phyloP scores from a whole-genome alignment of 1,139 yeast genomes.

The Blastobotrys persicus region DNA sequence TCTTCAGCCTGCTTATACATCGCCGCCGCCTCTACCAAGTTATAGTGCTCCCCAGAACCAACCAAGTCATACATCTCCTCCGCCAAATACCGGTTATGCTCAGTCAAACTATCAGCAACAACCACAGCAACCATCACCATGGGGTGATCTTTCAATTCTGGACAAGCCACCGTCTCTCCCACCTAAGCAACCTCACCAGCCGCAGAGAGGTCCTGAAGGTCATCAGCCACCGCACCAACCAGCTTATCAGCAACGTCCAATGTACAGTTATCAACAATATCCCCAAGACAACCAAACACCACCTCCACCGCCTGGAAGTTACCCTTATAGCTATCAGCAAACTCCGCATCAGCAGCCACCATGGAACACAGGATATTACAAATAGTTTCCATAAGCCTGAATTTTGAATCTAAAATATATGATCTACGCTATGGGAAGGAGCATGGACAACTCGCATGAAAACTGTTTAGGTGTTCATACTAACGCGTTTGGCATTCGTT shows the following conservation, averaged over 20 bases:
- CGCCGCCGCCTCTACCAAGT: conserved; percentile 11
- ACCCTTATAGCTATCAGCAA: conserved; percentile 36
- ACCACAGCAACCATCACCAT: conserved; percentile 14
- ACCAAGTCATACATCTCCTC: conserved; percentile 8
- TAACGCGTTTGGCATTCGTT: no score
- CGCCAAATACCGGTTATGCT: conserved; percentile 16
- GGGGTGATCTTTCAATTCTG: conserved; percentile 21
- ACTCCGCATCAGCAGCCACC: conserved; percentile 9
- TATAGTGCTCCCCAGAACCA: conserved; percentile 12
- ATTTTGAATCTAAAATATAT: neutral
- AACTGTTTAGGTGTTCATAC: no score
- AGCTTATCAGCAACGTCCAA: conserved; percentile 15
- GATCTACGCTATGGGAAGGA: no score
- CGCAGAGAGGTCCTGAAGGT: conserved; percentile 5
- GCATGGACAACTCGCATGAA: no score
- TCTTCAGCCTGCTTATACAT: conserved; percentile 15
- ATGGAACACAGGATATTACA: conserved; percentile 10
- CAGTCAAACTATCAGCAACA: neutral
- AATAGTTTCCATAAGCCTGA: neutral
- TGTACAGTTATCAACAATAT: conserved; percentile 4
- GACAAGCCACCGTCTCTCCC: conserved; percentile 20
- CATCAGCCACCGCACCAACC: conserved; percentile 19
- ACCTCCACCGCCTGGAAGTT: conserved; percentile 17
- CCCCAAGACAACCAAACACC: conserved; percentile 21
- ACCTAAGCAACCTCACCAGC: conserved; percentile 24